Conservation (phyloP, 164 flowering plant genomes). For the Liriodendron chinense region DNA sequence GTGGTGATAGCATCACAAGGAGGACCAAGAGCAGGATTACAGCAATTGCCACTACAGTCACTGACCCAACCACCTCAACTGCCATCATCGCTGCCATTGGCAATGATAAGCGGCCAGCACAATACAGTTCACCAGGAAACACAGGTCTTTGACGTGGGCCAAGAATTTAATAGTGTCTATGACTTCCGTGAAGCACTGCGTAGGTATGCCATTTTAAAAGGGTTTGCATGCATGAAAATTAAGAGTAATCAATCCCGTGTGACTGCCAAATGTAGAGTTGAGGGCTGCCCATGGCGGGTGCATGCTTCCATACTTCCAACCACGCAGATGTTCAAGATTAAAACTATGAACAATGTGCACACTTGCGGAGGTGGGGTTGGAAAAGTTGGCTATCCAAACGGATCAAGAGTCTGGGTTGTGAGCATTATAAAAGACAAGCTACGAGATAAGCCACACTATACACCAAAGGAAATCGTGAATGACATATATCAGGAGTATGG, state of each 20-base stretch:
- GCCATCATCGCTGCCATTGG: slow-evolving; percentile 16
- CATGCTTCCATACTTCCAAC: slow-evolving; percentile 68
- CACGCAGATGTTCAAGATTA: slow-evolving; percentile 57
- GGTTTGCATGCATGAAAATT: slow-evolving; percentile 58
- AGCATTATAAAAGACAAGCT: slow-evolving; percentile 32
- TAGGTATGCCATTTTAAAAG: slow-evolving; percentile 70
- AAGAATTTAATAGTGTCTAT: slow-evolving; percentile 53
- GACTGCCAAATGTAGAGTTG: slow-evolving; percentile 66
- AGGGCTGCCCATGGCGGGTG: slow-evolving; percentile 77
- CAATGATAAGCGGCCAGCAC: slow-evolving; percentile 22
- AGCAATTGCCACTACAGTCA: slow-evolving; percentile 6
- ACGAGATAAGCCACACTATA: slow-evolving; percentile 21
- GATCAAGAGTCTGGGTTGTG: slow-evolving; percentile 70
- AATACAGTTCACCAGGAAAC: slow-evolving; percentile 55
- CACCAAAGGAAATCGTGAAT: slow-evolving; percentile 69
- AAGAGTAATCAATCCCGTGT: slow-evolving; percentile 71
- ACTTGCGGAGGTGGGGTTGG: slow-evolving; percentile 65
- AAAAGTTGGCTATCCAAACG: slow-evolving; percentile 48
- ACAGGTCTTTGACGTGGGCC: slow-evolving; percentile 79
- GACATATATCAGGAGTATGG: slow-evolving; percentile 73
- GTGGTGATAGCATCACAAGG: slow-evolving; percentile 31
- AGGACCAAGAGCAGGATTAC: slow-evolving; percentile 13
- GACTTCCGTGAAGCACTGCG: slow-evolving; percentile 69
- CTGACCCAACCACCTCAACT: slow-evolving; percentile 20
- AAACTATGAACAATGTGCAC: slow-evolving; percentile 56